phyloP scores from a whole-genome alignment of 2,329 filamentous ascomycete species.

The Colletotrichum eleusines region DNA sequence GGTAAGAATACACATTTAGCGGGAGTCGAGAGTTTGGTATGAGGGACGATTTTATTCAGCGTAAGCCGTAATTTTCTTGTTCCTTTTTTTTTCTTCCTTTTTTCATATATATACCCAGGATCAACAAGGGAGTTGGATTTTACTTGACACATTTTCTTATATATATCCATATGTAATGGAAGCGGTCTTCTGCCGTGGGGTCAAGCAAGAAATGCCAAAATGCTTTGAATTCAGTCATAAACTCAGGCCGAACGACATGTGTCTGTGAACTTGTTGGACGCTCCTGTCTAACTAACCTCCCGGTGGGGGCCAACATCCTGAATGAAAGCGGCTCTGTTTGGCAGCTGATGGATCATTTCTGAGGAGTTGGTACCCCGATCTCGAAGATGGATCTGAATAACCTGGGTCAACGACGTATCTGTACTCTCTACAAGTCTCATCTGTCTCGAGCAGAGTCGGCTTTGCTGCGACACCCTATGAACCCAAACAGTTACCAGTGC shows the following conservation, averaged over 20 bases:
- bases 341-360: neutral
- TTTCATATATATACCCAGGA: conserved; percentile 41
- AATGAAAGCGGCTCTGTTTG: neutral
- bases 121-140: conserved; percentile 32
- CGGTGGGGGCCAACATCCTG: neutral
- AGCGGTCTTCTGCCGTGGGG: neutral
- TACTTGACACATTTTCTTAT: neutral
- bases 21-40: conserved; percentile 1
- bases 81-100: conserved; percentile 14
- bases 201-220: neutral
- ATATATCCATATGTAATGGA: neutral
- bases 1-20: neutral
- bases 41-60: neutral
- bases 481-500: neutral
- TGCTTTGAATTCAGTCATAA: neutral
- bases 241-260: neutral
- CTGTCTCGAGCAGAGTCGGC: neutral
- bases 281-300: neutral
- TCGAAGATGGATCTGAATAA: neutral
- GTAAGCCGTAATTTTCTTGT: conserved; percentile 1
- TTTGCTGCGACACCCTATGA: neutral
- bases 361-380: neutral
- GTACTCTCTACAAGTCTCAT: neutral
- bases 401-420: neutral
- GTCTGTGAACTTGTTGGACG: neutral